Evolutionary conservation across 2,329 filamentous ascomycete genomes (phyloP).

Genomic region (Penicillium brasilianum): DNA sequence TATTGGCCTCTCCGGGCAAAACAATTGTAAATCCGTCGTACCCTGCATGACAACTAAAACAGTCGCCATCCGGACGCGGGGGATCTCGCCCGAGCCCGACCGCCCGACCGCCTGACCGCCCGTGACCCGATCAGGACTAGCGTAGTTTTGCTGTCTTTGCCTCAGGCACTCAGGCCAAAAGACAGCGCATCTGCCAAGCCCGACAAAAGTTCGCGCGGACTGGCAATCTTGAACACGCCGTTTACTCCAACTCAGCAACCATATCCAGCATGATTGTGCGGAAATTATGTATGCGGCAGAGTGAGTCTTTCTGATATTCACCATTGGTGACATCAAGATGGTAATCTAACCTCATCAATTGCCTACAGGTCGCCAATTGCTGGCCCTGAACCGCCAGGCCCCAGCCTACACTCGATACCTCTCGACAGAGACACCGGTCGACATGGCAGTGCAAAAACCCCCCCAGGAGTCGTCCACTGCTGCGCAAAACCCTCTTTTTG

Average conservation of each 20-base stretch:
- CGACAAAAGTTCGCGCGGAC: slow-evolving; percentile 44
- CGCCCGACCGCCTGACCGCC: neutral
- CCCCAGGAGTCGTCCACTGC: slow-evolving; percentile 16
- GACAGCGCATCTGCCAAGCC: slow-evolving; percentile 37
- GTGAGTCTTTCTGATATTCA: slow-evolving; percentile 35
- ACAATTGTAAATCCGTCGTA: neutral
- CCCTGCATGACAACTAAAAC: neutral
- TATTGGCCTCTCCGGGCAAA: neutral
- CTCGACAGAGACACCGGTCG: slow-evolving; percentile 38
- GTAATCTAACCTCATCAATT: slow-evolving; percentile 20
- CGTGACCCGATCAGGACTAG: neutral
- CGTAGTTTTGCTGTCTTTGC: neutral
- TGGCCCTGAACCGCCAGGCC: slow-evolving; percentile 40
- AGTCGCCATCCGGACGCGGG: neutral
- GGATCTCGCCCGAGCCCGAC: neutral
- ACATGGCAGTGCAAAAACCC: slow-evolving; percentile 31
- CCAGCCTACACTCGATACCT: slow-evolving; percentile 41
- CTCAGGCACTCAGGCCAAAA: slow-evolving; percentile 9
- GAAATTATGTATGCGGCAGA: slow-evolving; percentile 46
- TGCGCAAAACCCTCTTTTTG: slow-evolving; percentile 22
- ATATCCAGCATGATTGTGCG: slow-evolving; percentile 49
- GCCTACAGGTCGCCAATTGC: slow-evolving; percentile 43
- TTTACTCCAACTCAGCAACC: slow-evolving; percentile 22
- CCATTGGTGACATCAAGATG: neutral
- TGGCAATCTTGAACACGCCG: slow-evolving; percentile 24